Base-by-base conservation (phyloP, 2,329 filamentous ascomycete genomes). In the Pyrenochaeta sp. region DNA sequence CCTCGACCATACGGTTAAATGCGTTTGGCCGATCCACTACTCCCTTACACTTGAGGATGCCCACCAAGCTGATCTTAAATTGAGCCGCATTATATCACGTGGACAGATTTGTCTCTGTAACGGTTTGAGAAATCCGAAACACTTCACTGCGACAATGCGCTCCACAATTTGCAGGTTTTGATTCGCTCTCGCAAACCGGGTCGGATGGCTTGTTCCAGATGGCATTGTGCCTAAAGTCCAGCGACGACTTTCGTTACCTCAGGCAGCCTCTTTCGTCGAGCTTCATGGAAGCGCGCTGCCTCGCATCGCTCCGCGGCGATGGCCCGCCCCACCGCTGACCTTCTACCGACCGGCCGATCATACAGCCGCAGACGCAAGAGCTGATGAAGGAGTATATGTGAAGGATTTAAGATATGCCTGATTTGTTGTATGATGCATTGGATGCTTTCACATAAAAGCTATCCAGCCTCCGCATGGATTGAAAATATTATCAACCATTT, bases 291-390 rank as follows among this genome's bases (percentile, higher is more conserved):
- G n/a, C n/a, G n/a, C n/a, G n/a, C n/a, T 15, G 14, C 17, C 4
- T 21, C 36, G 20, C n/a, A 20, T 39, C 36, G 14, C 37, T 18
- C 30, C 44, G 44, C 37, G 17, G n/a, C 18, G 42, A 21, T 35
- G 15, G 7, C 42, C 41, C 35, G 29, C 45, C 39, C 23, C 41
- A 27, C 32, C 4, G 9, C 18, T 23, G 6, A 11, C 36, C 36
- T 37, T 6, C 27, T 18, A 29, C 27, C 35, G 35, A 37, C 40
- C 17, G 50, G 61, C 15, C 53, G 63, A 66, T 63, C 60, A 63
- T 32, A 53, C 56, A 47, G 29, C 32, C 9, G n/a, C 15, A 39
- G 51, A 45, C n/a, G 56, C 48, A 50, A 43, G 32, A 12, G n/a
- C 32, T 49, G 36, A 53, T 56, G 44, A 52, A 54, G 56, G 56